Evolutionary conservation across 2,329 filamentous ascomycete species (phyloP).

Genomic region (Penicillium vulpinum): DNA sequence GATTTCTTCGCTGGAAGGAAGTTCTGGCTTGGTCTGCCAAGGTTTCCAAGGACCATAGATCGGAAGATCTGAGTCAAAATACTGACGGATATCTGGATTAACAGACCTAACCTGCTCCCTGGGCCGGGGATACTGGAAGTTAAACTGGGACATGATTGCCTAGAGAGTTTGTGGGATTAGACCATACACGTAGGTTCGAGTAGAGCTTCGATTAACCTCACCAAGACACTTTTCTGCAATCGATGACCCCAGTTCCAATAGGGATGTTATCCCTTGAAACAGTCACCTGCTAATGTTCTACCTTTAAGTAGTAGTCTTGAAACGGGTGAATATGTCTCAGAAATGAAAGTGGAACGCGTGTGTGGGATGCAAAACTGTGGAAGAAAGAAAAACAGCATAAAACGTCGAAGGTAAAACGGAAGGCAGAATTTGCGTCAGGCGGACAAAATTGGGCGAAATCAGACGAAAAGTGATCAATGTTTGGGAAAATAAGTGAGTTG

Average conservation of each 20-base stretch:
- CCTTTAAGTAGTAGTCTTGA: no score
- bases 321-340: not conserved
- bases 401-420: not conserved
- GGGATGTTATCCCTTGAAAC: not conserved
- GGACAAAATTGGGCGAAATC: no score
- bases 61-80: not conserved
- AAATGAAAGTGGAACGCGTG: not conserved
- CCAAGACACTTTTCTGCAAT: not conserved
- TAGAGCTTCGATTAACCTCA: not conserved
- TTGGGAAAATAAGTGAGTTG: not conserved
- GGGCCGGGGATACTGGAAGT: not conserved
- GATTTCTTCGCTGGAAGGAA: slow-evolving; percentile 45
- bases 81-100: not conserved
- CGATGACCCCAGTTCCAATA: no score
- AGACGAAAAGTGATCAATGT: not conserved
- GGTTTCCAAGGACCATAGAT: not conserved
- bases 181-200: not conserved
- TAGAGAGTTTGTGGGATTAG: not conserved
- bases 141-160: not conserved
- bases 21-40: slow-evolving; percentile 33
- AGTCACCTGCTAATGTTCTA: not conserved
- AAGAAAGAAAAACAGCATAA: not conserved
- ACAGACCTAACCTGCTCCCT: not conserved
- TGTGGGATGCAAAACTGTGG: not conserved
- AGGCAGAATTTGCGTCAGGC: not conserved